Evolutionary conservation across 495 filamentous ascomycete species (phyloP), one percentile per base, ranked within the genome.

Genomic region (Acidomyces sp.): DNA sequence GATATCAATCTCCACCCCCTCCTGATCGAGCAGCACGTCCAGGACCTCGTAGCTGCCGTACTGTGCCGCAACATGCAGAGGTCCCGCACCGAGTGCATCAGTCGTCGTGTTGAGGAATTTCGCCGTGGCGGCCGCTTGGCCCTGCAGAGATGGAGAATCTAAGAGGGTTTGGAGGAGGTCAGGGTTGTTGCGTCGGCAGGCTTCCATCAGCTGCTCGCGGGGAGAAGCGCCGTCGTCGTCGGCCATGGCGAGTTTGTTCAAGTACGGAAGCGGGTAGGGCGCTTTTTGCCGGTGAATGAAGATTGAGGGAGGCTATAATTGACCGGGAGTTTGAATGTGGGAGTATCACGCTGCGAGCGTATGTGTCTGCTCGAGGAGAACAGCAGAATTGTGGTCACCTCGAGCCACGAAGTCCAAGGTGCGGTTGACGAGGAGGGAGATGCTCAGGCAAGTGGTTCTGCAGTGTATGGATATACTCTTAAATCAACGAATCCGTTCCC

Each of bases 1-100:
- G 4, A 84, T 84, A 68, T 97, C 90, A 58, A 90, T 93, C 68
- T 97, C 90, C 59, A 97, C 79, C 40, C 74, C 83, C 41, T 86
- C 77, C 58, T 93, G 85, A 67, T 97, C 92, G 43, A 97, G 88
- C 34, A 97, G 75, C 40, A 72, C 47, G 62, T 97, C 90, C 64
- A 96, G 82, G 16, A 84, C 72, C 49, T 95, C 88, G 65, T 92
- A 94, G 65, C 83, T 85, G 39, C 92, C 90, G 48, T 77, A 74
- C 29, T 68, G 62, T 4, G 90, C 88, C 32, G 87, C 90, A 46
- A 96, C 71, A 62, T 99, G 90, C 55, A 95, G 71, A 23, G 83
- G 75, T 52, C 85, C 70, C 58, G 85, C 87, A 16, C 90, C 90
- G 55, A 96, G 64, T 1, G 82, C 74, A 40, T 92, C 85, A 17